phyloP scores from a whole-genome alignment of 805 yeast genomes.

The Debaryomyces prosopidis region DNA sequence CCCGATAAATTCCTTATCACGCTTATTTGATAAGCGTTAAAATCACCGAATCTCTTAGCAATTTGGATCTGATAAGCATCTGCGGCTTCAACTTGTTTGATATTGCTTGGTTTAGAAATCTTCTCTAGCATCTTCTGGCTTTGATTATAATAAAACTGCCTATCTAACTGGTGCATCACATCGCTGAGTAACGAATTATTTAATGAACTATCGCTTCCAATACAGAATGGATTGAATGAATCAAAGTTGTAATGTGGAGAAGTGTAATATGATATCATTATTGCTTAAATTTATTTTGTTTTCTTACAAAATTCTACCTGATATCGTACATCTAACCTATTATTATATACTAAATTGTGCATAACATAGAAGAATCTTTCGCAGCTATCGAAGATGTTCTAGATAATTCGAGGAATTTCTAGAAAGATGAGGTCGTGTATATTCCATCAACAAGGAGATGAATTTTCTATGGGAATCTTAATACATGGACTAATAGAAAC shows the following conservation, averaged over 20 bases:
- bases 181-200: background rate
- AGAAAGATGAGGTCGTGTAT: background rate
- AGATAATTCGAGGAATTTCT: background rate
- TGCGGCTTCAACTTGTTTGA: slow-evolving; percentile 36
- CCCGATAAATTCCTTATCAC: slow-evolving; percentile 16
- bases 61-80: slow-evolving; percentile 37
- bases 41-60: slow-evolving; percentile 33
- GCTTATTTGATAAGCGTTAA: slow-evolving; percentile 33
- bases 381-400: background rate
- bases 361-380: background rate
- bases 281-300: background rate
- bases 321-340: background rate
- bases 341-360: background rate
- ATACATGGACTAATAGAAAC: background rate
- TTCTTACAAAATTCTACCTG: no score
- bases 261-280: background rate
- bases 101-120: slow-evolving; percentile 5
- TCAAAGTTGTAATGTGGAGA: no score
- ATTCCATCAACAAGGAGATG: background rate
- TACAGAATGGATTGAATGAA: no score
- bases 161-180: background rate
- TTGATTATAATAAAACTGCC: background rate
- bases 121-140: background rate
- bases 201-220: no score
- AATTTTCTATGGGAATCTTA: background rate